Percentiles rank a stretch among this genome's conserved stretches.
Conservation (phyloP, 1,284 basidiomycete genomes). For the Anthracocystis panici-leucophaei region DNA sequence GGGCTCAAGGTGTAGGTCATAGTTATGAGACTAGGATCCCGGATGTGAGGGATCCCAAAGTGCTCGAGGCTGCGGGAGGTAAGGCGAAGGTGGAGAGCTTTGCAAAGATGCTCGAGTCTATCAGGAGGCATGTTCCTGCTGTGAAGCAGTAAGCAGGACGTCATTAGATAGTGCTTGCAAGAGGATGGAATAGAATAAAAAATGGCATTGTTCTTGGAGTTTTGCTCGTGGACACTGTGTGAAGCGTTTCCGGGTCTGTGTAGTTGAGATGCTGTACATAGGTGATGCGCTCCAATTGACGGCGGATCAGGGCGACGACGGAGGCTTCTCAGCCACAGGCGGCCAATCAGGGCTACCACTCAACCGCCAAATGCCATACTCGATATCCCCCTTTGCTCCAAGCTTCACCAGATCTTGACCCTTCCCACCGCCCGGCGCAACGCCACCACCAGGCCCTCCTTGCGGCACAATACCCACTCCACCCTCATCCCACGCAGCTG, state of each 20-base stretch:
- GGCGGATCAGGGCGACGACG: background rate
- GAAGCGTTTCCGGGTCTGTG: background rate
- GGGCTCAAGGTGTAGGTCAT: conserved; percentile 39
- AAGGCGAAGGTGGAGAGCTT: conserved; percentile 41
- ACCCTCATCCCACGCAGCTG: conserved; percentile 25
- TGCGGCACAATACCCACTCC: conserved; percentile 30
- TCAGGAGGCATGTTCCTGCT: conserved; percentile 16
- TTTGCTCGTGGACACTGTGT: background rate
- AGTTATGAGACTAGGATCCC: conserved; percentile 40
- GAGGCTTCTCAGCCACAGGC: conserved; percentile 7
- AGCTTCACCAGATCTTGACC: conserved; percentile 34
- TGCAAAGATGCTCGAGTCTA: conserved; percentile 23
- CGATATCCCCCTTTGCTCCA: conserved; percentile 54
- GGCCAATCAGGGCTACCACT: conserved; percentile 45
- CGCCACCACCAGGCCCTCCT: conserved; percentile 39
- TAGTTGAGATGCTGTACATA: background rate
- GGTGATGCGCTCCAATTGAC: background rate
- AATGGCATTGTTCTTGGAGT: background rate
- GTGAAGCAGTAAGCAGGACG: background rate
- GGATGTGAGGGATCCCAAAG: conserved; percentile 13
- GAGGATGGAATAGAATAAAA: background rate
- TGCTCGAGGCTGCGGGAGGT: conserved; percentile 18
- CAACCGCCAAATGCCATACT: conserved; percentile 54
- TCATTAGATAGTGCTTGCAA: background rate
- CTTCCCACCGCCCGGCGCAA: conserved; percentile 41